Evolutionary conservation across 768 basidiomycete genomes (phyloP).

Genomic region (Neoboletus magnificus): DNA sequence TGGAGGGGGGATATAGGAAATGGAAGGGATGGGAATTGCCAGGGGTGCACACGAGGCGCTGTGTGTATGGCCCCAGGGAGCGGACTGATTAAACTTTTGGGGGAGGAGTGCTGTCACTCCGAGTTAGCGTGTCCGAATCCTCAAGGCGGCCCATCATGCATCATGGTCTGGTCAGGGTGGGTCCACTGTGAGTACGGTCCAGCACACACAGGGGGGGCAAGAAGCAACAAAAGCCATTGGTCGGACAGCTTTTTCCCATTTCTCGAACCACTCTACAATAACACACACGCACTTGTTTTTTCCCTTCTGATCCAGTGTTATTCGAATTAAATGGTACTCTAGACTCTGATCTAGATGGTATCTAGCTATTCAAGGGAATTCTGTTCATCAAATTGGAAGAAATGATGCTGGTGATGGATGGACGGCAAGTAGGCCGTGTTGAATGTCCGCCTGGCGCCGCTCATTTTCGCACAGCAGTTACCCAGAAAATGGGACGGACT

Average conservation of each 20-base stretch:
- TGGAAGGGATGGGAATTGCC: background rate
- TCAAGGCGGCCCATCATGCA: background rate
- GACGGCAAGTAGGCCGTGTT: background rate
- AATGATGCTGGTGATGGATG: background rate
- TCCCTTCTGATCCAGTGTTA: background rate
- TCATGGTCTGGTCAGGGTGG: background rate
- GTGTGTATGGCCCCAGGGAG: background rate
- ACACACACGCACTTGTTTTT: background rate
- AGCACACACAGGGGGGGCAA: background rate
- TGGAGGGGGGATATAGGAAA: background rate
- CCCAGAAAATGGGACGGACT: background rate
- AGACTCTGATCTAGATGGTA: background rate
- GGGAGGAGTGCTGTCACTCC: background rate
- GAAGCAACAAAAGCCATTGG: too few species aligned
- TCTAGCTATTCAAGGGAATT: background rate
- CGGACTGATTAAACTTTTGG: background rate
- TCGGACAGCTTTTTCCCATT: background rate
- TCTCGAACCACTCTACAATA: background rate
- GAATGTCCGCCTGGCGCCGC: background rate
- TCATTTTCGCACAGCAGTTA: background rate
- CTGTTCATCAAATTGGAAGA: background rate
- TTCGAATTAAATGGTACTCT: background rate
- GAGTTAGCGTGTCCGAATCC: background rate
- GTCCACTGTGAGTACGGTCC: background rate
- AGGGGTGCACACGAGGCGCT: background rate